phyloP scores from a whole-genome alignment of 192 early-diverging fungal species.

The Phycomyces nitens region DNA sequence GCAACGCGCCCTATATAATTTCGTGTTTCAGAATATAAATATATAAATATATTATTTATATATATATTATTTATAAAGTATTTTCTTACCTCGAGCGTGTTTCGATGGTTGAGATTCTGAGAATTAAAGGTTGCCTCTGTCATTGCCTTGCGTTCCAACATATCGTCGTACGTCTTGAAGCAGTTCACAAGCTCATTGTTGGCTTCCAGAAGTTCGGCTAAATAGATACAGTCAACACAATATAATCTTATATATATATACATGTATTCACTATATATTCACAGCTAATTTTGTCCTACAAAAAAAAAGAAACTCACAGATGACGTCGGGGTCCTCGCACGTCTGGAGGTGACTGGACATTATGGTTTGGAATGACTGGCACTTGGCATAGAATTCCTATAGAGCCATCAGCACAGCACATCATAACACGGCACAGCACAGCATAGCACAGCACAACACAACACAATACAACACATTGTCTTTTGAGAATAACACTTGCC shows the following conservation, averaged over 20 bases:
- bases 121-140: conserved; percentile 41
- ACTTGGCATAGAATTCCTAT: conserved; percentile 56
- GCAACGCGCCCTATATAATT: neutral
- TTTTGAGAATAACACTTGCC: too few species aligned
- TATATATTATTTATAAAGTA: too few species aligned
- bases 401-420: neutral
- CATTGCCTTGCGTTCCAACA: conserved; percentile 49
- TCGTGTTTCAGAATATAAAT: too few species aligned
- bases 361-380: conserved; percentile 37
- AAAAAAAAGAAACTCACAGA: conserved; percentile 36
- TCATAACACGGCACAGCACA: too few species aligned
- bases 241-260: neutral
- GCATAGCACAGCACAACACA: too few species aligned
- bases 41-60: too few species aligned
- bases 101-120: conserved; percentile 16
- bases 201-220: conserved; percentile 45
- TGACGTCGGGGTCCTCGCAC: conserved; percentile 28
- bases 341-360: conserved; percentile 37
- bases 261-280: neutral
- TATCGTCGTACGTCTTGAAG: conserved; percentile 55
- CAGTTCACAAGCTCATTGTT: conserved; percentile 49
- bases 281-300: neutral
- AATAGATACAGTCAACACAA: neutral
- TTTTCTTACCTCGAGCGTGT: conserved; percentile 8
- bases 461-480: too few species aligned